Base-by-base conservation (phyloP, 805 yeast genomes). In the Schizosaccharomyces japonicus region DNA sequence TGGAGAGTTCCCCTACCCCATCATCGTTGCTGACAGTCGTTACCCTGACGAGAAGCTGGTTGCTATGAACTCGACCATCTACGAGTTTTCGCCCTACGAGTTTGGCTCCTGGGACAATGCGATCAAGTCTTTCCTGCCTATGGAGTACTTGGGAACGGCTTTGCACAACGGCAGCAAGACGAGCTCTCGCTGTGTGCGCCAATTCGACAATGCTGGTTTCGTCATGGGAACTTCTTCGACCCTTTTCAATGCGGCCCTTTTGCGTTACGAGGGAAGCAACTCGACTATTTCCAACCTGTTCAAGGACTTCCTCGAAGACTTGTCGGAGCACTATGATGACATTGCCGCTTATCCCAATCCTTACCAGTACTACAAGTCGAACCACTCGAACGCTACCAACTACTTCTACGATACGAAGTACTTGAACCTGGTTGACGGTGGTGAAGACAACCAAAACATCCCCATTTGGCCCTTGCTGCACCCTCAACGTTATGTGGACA, bases 101-200 rank as follows among this genome's bases (percentile, higher is more conserved):
- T 62, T 83, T 56, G 95, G 95, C 11, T 76, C 92, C 3, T 83
- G 93, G 93, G 95, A 84, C 57, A 79, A 82, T 11, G 65, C 78
- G 1, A 61, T 80, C 48, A 66, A 69, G 49, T 63, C 78, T 2
- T 83, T 84, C 60, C 66, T 76, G 10, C 76, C 78, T 50, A 61
- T 73, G 42, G 69, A 74, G 59, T 82, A 78, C 57, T 59, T 80
- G 45, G 94, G 94, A 7, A 68, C 92, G 1, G 60, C 68, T 21
- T 69, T 78, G 31, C 55, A 66, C 25, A 66, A 73, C 51, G 94
- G 94, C 36, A 52, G 57, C 19, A 76, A 82, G 7, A 55, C 56
- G 4, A 55, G 58, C 15, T 60, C 60, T 36, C 8, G 25, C 5
- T 81, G 93, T 63, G 60, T 71, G 49, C 69, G 62, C 2, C 84